Percentiles rank a stretch among this genome's conserved stretches.
Evolutionary conservation across 805 yeast species (phyloP).

Genomic region (Suhomyces faveliae): DNA sequence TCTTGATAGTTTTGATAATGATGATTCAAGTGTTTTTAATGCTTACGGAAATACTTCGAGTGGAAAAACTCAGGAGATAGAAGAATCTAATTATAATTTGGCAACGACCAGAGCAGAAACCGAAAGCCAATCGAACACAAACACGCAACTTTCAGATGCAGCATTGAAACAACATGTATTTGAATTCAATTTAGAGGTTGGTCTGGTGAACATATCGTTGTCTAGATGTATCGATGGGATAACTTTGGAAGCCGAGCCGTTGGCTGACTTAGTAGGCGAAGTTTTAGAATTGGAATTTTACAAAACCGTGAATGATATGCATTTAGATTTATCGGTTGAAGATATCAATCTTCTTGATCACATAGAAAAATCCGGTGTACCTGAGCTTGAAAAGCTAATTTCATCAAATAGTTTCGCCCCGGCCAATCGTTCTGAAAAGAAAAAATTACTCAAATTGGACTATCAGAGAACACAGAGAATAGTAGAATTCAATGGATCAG

Average conservation of each 20-base stretch:
- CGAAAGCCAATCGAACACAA: neutral
- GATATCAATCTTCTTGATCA: conserved; percentile 75
- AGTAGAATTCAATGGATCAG: conserved; percentile 51
- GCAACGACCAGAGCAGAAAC: neutral
- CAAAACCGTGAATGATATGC: conserved; percentile 60
- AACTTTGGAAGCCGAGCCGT: conserved; percentile 59
- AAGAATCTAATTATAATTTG: conserved; percentile 4
- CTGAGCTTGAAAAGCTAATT: conserved; percentile 65
- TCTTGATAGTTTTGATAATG: conserved; percentile 33
- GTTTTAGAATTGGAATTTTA: conserved; percentile 57
- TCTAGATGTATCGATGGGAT: conserved; percentile 64
- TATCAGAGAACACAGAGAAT: conserved; percentile 60
- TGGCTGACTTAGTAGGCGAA: conserved; percentile 74
- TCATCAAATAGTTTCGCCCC: conserved; percentile 57
- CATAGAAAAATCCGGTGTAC: conserved; percentile 59
- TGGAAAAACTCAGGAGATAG: conserved; percentile 22
- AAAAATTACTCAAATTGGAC: conserved; percentile 55
- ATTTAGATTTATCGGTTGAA: conserved; percentile 59
- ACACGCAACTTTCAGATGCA: conserved; percentile 13
- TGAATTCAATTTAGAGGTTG: conserved; percentile 73
- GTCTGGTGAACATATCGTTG: conserved; percentile 57
- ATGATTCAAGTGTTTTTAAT: conserved; percentile 33
- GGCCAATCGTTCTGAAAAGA: conserved; percentile 29
- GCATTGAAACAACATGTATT: conserved; percentile 55
- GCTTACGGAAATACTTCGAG: conserved; percentile 25